These are phyloP conservation scores for Leishmania aethiopica DNA, from an alignment of 208 protist genomes.

Conservation along the genomic window DNA sequence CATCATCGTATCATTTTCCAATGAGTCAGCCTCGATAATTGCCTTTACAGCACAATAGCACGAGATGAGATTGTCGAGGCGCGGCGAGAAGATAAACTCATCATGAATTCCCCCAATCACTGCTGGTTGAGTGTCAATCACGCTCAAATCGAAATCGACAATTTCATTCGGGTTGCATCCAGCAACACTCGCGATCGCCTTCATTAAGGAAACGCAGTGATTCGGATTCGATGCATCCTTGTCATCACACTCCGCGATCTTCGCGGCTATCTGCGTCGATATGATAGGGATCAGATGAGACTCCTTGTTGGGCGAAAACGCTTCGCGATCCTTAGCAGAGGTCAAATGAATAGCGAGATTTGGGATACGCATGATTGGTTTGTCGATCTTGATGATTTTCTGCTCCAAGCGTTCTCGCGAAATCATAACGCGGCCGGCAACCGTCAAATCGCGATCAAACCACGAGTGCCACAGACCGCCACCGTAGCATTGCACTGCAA, in stretches of 20 bases:
- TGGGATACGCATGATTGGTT: slow-evolving; percentile 95
- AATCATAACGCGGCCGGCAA: slow-evolving; percentile 85
- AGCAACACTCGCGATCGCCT: slow-evolving; percentile 64
- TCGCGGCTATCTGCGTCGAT: slow-evolving; percentile 49
- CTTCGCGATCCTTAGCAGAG: slow-evolving; percentile 57
- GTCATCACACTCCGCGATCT: slow-evolving; percentile 17
- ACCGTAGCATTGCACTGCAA: slow-evolving; percentile 88
- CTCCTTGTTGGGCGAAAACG: slow-evolving; percentile 96
- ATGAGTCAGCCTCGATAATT: slow-evolving; percentile 41
- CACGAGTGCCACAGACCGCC: slow-evolving; percentile 91
- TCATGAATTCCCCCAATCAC: slow-evolving; percentile 90
- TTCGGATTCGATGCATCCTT: slow-evolving; percentile 14
- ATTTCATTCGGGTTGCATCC: slow-evolving; percentile 82
- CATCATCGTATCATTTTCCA: slow-evolving; percentile 80
- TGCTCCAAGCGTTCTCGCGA: slow-evolving; percentile 37
- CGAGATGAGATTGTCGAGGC: slow-evolving; percentile 96
- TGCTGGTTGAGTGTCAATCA: slow-evolving; percentile 94
- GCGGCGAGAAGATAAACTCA: slow-evolving; percentile 96
- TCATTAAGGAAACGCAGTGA: slow-evolving; percentile 83
- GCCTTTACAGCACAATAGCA: slow-evolving; percentile 94
- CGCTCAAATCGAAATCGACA: slow-evolving; percentile 95
- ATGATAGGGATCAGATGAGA: slow-evolving; percentile 94
- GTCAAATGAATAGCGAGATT: slow-evolving; percentile 97
- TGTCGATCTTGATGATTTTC: slow-evolving; percentile 81
- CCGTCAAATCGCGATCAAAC: slow-evolving; percentile 91